Percentiles rank a stretch among this genome's conserved stretches.
phyloP scores from a whole-genome alignment of 2,329 filamentous ascomycete species.

The Xylaria sp. region DNA sequence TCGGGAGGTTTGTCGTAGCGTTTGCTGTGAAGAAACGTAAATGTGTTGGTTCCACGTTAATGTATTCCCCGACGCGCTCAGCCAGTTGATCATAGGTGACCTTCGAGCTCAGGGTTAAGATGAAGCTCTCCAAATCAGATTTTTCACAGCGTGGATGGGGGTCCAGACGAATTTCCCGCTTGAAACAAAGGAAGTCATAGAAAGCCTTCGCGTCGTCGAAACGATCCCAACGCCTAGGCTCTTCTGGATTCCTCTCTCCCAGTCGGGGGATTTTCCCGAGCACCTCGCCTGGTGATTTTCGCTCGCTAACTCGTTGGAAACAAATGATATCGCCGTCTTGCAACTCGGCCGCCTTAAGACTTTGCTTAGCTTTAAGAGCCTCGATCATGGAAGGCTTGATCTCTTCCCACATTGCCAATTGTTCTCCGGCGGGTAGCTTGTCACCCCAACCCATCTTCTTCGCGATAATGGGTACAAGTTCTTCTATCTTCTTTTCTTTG shows the following conservation, averaged over 20 bases:
- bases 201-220: slow-evolving; percentile 79
- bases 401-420: slow-evolving; percentile 83
- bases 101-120: slow-evolving; percentile 81
- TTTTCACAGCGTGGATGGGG: slow-evolving; percentile 67
- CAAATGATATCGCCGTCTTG: slow-evolving; percentile 97
- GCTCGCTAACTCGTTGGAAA: slow-evolving; percentile 73
- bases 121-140: slow-evolving; percentile 69
- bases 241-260: slow-evolving; percentile 48
- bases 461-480: slow-evolving; percentile 77
- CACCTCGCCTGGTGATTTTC: slow-evolving; percentile 49
- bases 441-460: slow-evolving; percentile 86
- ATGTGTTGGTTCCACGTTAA: slow-evolving; percentile 82
- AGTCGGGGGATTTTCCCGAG: slow-evolving; percentile 48
- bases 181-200: slow-evolving; percentile 92
- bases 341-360: slow-evolving; percentile 87
- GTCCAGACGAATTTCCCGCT: slow-evolving; percentile 77
- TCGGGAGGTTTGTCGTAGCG: slow-evolving; percentile 75
- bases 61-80: slow-evolving; percentile 78
- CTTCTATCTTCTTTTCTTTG: slow-evolving; percentile 85
- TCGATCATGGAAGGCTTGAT: slow-evolving; percentile 99
- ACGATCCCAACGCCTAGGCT: slow-evolving; percentile 53
- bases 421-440: slow-evolving; percentile 68
- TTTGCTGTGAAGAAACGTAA: slow-evolving; percentile 91
- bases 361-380: slow-evolving; percentile 86
- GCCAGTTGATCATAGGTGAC: slow-evolving; percentile 88